Evolutionary conservation across 2,329 filamentous ascomycete species (phyloP).

Genomic region (Clonostachys chloroleuca): DNA sequence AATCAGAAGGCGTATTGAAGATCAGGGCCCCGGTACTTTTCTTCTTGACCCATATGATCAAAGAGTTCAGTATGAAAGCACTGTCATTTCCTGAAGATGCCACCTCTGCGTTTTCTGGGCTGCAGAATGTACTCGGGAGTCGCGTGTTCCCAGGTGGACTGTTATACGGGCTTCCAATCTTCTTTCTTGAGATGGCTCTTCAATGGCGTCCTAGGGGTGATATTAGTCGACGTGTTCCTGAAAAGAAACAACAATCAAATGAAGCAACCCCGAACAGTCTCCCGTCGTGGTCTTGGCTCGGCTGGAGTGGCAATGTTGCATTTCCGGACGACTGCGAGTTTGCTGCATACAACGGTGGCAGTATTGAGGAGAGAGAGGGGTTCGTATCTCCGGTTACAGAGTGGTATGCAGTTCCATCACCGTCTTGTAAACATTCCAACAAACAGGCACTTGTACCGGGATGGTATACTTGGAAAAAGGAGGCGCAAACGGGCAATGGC

Average conservation of each 20-base stretch:
- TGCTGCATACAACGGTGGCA: conserved; percentile 32
- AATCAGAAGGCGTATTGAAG: conserved; percentile 34
- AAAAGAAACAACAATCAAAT: conserved; percentile 6
- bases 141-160: conserved; percentile 34
- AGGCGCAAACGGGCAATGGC: no score
- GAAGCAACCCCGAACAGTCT: conserved; percentile 21
- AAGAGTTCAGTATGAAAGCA: conserved; percentile 33
- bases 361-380: conserved; percentile 30
- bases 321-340: conserved; percentile 20
- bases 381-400: conserved; percentile 12
- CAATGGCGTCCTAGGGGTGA: conserved; percentile 38
- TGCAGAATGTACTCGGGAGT: no score
- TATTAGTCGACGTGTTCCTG: conserved; percentile 28
- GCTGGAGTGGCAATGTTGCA: conserved; percentile 36
- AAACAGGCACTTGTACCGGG: conserved; percentile 29
- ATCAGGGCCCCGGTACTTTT: conserved; percentile 32
- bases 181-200: conserved; percentile 38
- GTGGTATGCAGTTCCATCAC: no score
- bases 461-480: conserved; percentile 9
- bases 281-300: conserved; percentile 42
- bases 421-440: conserved; percentile 22
- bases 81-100: conserved; percentile 26
- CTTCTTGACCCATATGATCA: conserved; percentile 31
- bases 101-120: no score
- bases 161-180: conserved; percentile 37